Evolutionary conservation across 805 yeast genomes (phyloP), one percentile per base, ranked within the genome.

Genomic region (Soucietia sequanensis): DNA sequence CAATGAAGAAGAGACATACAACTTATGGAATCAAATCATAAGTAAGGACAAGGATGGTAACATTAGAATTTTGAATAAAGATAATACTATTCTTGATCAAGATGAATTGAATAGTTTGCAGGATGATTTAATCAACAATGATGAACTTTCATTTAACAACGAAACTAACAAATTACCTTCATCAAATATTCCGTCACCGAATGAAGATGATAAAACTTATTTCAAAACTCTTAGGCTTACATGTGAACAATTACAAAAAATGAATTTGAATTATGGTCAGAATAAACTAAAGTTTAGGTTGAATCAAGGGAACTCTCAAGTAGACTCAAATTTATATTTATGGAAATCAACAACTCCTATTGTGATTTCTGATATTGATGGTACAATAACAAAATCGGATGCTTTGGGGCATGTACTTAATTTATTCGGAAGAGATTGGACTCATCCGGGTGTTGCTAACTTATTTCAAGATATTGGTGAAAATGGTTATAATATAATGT

Each of bases 331-430:
- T 46, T 67, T 93, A 35, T 91, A 72, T 52, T 71, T 87, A 26
- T 93, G 99, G 99, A 79, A 80, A 44, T 72, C 81, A 46, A 72
- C 79, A 38, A 81, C 83, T 0, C 97, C 98, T 2, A 84, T 93
- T 27, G 99, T 93, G 5, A 91, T 93, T 17, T 87, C 96, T 6
- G 99, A 93, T 62, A 93, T 93, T 39, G 99, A 93, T 58, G 99
- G 99, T 12, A 93, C 99, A 2, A 93, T 93, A 46, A 93, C 99
- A 12, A 90, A 89, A 60, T 89, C 97, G 1, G 99, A 93, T 65
- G 99, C 99, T 0, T 67, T 93, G 50, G 99, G 99, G 3, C 99
- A 93, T 60, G 91, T 93, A 2, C 68, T 93, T 58, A 89, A 93
- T 12, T 80, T 91, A 79, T 68, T 93, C 23, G 99, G 99, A 4